These are phyloP conservation scores for Penicillium sp. DNA, from an alignment of 2,329 filamentous ascomycete species.

Conservation along the genomic window DNA sequence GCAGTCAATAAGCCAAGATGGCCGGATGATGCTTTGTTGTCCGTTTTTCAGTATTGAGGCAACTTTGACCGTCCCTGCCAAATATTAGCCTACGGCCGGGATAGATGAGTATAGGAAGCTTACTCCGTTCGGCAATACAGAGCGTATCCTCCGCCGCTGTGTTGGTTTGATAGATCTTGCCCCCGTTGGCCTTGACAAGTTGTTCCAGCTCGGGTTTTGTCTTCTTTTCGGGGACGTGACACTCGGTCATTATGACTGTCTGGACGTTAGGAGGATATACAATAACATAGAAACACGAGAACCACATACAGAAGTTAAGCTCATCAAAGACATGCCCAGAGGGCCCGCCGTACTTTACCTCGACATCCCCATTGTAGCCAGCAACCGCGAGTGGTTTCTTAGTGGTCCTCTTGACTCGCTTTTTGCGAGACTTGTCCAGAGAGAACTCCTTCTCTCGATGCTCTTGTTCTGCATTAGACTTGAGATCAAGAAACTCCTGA, in stretches of 20 bases:
- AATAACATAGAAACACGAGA: constrained; percentile 2
- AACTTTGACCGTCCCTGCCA: constrained; percentile 64
- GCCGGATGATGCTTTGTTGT: constrained; percentile 67
- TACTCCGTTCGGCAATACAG: constrained; percentile 72
- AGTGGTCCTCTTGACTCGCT: constrained; percentile 54
- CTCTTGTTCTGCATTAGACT: constrained; percentile 65
- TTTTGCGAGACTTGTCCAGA: constrained; percentile 64
- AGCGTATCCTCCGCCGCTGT: constrained; percentile 60
- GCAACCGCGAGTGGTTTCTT: constrained; percentile 71
- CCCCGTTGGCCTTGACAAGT: constrained; percentile 78
- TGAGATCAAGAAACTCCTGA: constrained; percentile 71
- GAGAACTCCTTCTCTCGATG: constrained; percentile 70
- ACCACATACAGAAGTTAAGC: constrained; percentile 63
- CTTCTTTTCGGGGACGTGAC: constrained; percentile 64
- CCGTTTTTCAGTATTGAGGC: constrained; percentile 74
- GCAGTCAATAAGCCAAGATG: constrained; percentile 81
- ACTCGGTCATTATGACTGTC: constrained; percentile 68
- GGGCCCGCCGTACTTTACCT: constrained; percentile 54
- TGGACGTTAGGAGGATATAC: constrained; percentile 8
- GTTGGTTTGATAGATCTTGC: constrained; percentile 70
- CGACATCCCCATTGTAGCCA: constrained; percentile 57
- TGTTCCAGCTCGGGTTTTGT: constrained; percentile 75
- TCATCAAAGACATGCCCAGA: constrained; percentile 67
- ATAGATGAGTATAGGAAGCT: constrained; percentile 3
- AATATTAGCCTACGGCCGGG: constrained; percentile 13